Base-by-base conservation (phyloP, 352 stramenopile genomes). In the Phytophthora fragariae region DNA sequence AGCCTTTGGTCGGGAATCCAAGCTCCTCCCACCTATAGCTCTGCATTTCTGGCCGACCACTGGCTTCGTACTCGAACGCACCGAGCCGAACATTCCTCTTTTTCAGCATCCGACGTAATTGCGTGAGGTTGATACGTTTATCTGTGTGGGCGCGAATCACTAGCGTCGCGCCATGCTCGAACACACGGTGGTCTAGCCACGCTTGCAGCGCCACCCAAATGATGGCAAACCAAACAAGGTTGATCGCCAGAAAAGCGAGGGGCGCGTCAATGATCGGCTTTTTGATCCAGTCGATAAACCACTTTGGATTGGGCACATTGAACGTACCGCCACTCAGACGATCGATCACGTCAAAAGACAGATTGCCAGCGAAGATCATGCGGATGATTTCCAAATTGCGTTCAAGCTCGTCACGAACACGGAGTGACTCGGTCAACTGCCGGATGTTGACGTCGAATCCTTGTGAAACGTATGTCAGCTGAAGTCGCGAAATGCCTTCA, bases 301-400 rank as follows among this genome's bases (percentile, higher is more conserved):
- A 98, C 35, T 75, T 72, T 29, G 93, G 83, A 70, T 96, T 97
- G 0, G 95, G 76, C 14, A 99, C 86, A 55, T 96, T 94, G 84
- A 97, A 99, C 5, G 80, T 84, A 7, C 92, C 83, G 8, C 97
- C 97, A 29, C 94, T 99, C 31, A 99, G 79, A 49, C 96, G 88
- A 79, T 99, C 97, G 10, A 99, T 75, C 49, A 99, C 68, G 56
- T 98, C 94, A 75, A 99, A 99, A 10, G 96, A 93, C 6, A 99
- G 76, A 39, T 94, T 93, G 2, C 94, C 97, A 5, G 91, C 89
- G 50, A 99, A 97, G 60, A 99, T 91, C 33, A 98, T 70, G 62
- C 98, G 91, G 9, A 99, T 80, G 33, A 98, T 84, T 57, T 98
- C 90, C 12, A 99, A 59, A 15, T 84, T 93, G 33, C 79, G 73